Evolutionary conservation across 371 early-diverging fungal species (phyloP), one percentile per base, ranked within the genome.

Genomic region (Rhizopus microsporus): DNA sequence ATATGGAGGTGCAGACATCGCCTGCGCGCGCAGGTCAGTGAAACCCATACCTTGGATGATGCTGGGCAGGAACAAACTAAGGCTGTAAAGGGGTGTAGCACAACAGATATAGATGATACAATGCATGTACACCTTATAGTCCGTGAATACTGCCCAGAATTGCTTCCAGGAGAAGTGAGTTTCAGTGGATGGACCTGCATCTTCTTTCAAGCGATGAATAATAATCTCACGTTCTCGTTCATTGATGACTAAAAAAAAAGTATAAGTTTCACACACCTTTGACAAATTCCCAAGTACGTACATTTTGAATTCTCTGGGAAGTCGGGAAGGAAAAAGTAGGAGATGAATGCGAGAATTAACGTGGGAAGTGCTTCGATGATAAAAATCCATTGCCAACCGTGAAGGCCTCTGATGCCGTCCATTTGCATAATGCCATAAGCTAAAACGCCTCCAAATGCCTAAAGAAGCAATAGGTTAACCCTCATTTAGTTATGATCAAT

Each of bases 311-410:
- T 83, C 12, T 81, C 80, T 3, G 93, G 94, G 52, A 87, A 84
- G 54, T 89, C 85, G 8, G 92, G 88, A 44, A 93, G 70, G 48
- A 81, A 68, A 47, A 83, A 80, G 53, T 71, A 89, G 33, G 85
- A 71, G 6, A 75, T 55, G 30, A 85, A 39, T 8, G 90, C 83
- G 46, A 89, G 71, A 0, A 87, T 34, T 2, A 88, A 67, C 0
- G 93, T 85, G 3, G 86, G 84, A 39, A 90, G 57, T 5, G 90
- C 91, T 62, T 90, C 89, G 43, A 92, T 77, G 32, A 91, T 79
- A 62, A 91, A 92, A 45, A 91, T 81, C 86, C 84, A 84, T 56
- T 84, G 84, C 88, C 88, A 88, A 1, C 80, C 86, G 51, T 59
- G 57, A 5, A 85, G 59, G 33, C 65, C 66, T 10, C 44, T 51